phyloP scores from a whole-genome alignment of 495 filamentous ascomycete species.

The Lasiosphaeria miniovina region DNA sequence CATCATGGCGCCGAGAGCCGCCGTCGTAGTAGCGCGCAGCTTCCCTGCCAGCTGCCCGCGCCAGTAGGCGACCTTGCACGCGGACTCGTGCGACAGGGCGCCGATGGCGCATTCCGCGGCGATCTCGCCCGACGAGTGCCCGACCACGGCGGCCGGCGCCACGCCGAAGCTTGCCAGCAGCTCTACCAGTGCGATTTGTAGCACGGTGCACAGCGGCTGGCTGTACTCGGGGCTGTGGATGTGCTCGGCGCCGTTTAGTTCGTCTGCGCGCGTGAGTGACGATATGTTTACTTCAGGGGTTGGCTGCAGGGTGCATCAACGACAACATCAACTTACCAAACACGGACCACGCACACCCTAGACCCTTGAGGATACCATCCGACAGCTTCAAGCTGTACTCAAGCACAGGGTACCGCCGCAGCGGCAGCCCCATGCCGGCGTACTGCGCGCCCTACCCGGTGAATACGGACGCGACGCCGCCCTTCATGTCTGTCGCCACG shows the following conservation, averaged over 20 bases:
- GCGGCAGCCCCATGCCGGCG: conserved; percentile 45
- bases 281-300: neutral
- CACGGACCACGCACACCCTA: conserved; percentile 31
- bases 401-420: conserved; percentile 33
- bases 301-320: neutral
- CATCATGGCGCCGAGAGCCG: conserved; percentile 35
- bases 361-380: conserved; percentile 21
- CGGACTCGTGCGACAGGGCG: conserved; percentile 37
- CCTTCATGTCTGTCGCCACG: neutral
- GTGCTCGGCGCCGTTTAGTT: neutral
- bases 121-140: conserved; percentile 62
- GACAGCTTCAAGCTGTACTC: conserved; percentile 18
- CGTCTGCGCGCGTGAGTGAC: neutral
- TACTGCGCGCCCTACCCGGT: conserved; percentile 45
- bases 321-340: neutral
- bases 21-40: conserved; percentile 21
- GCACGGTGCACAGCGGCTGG: conserved; percentile 44
- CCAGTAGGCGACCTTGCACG: conserved; percentile 49
- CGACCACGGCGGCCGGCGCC: conserved; percentile 46
- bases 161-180: conserved; percentile 47
- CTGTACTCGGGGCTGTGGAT: conserved; percentile 41
- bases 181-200: conserved; percentile 51
- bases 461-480: conserved; percentile 32
- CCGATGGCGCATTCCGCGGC: conserved; percentile 38
- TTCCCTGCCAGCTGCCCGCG: conserved; percentile 30